Evolutionary conservation across 306 rosid species (phyloP).

Genomic region (Rubus parviflorus): DNA sequence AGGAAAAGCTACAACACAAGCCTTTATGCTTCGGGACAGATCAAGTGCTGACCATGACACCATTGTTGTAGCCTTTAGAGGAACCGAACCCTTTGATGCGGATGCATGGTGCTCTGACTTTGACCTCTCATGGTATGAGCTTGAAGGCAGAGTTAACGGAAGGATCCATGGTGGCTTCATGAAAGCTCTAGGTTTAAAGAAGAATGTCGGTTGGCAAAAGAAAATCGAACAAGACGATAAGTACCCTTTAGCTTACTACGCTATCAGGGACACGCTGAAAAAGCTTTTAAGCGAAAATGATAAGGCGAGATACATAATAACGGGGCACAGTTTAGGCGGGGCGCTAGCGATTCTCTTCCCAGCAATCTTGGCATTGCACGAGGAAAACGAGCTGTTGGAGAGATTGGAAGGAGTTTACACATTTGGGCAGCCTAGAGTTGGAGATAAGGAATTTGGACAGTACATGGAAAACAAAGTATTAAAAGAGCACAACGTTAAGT

Average conservation of each 20-base stretch:
- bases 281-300: slow-evolving; percentile 15
- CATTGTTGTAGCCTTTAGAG: slow-evolving; percentile 71
- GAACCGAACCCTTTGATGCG: slow-evolving; percentile 71
- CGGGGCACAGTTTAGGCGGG: slow-evolving; percentile 40
- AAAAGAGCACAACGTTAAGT: slow-evolving; percentile 44
- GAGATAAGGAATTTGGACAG: slow-evolving; percentile 43
- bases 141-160: slow-evolving; percentile 39
- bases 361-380: slow-evolving; percentile 45
- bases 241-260: slow-evolving; percentile 53
- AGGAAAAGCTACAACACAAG: slow-evolving; percentile 61
- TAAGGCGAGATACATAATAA: slow-evolving; percentile 19
- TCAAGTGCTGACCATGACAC: slow-evolving; percentile 37
- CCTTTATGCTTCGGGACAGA: slow-evolving; percentile 50
- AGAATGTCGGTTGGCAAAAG: slow-evolving; percentile 52
- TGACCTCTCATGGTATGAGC: slow-evolving; percentile 77
- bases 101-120: slow-evolving; percentile 82
- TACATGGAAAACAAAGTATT: slow-evolving; percentile 49
- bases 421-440: slow-evolving; percentile 92
- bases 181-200: slow-evolving; percentile 73
- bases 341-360: slow-evolving; percentile 36
- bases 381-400: slow-evolving; percentile 52
- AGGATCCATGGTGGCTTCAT: slow-evolving; percentile 76
- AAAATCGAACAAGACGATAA: slow-evolving; percentile 19
- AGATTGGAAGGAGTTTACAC: slow-evolving; percentile 73
- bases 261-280: slow-evolving; percentile 21